These are phyloP conservation scores for Przewalskia tangutica DNA, from an alignment of 257 asterid species.

Conservation along the genomic window DNA sequence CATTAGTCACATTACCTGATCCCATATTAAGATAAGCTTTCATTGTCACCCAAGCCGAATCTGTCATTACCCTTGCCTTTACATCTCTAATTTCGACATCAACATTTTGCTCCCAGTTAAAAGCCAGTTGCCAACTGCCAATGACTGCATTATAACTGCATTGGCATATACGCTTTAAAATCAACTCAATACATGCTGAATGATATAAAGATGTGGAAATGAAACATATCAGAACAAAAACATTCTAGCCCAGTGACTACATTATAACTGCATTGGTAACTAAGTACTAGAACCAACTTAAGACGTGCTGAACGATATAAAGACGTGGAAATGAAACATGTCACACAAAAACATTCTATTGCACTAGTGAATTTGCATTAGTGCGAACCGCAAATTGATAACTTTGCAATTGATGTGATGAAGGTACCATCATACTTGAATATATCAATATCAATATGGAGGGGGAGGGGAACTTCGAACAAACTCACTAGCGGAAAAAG, in stretches of 20 bases:
- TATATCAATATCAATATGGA: background rate
- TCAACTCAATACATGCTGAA: background rate
- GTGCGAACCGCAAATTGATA: background rate
- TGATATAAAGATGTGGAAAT: background rate
- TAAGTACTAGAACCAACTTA: background rate
- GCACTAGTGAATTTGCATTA: background rate
- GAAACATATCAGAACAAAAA: background rate
- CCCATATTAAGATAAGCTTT: constrained; percentile 49
- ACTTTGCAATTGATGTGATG: background rate
- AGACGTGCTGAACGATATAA: background rate
- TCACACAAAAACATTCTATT: background rate
- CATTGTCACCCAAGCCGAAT: constrained; percentile 92
- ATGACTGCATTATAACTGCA: constrained; percentile 68
- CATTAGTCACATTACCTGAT: constrained; percentile 49
- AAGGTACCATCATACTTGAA: background rate
- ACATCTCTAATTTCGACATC: constrained; percentile 69
- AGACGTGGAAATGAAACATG: background rate
- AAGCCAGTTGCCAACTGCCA: constrained; percentile 82
- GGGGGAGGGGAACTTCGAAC: background rate
- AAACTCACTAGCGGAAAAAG: background rate
- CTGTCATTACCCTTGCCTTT: constrained; percentile 59
- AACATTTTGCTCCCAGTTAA: constrained; percentile 65
- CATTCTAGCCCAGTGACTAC: constrained; percentile 45
- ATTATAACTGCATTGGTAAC: constrained; percentile 34
- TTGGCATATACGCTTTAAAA: background rate